Base-by-base conservation (phyloP, 2,329 filamentous ascomycete genomes). In the Xylaria multiplex region DNA sequence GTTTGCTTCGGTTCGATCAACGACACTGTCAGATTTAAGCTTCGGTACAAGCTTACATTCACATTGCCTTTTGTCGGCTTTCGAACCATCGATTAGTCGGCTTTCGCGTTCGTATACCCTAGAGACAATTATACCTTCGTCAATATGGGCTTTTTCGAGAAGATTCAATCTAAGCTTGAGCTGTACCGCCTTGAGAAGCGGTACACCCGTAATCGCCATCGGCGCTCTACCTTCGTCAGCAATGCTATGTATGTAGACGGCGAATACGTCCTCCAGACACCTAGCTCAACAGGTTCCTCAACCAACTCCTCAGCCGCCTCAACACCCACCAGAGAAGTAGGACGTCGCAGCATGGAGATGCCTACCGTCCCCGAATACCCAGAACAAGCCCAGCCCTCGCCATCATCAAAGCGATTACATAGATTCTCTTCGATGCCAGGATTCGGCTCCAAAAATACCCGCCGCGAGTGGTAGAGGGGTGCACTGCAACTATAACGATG, bases 121-220 rank as follows among this genome's bases (percentile, higher is more conserved):
- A 50, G 2, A 32, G 45, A 50, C 13, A 22, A 22, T 24, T n/a
- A 40, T 11, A 56, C 56, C 16, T 49, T 56, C 52, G 48, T 52
- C 72, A 75, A 40, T 37, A 78, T 77, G 74, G 82, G 82, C 73
- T 75, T 90, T 74, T 75, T 90, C 73, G 84, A 87, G 67, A 84
- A 85, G 77, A 85, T 90, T 77, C 85, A 89, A 73, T 85, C 87
- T 66, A 88, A 91, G 84, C 84, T 96, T 75, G 93, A 98, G 84
- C 88, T 98, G 76, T 96, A 97, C 85, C 92, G 93, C 56, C 90
- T 98, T 72, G 95, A 98, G 83, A 91, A 97, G 83, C 91, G 93
- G 74, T 98, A 98, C 84, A 96, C 94, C 58, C 91, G 91, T 75
- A 91, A 93, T 78, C 93, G 95, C 75, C 81, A 89, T 74, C 92